Percentiles rank a stretch among this genome's conserved stretches.
phyloP scores from a whole-genome alignment of 441 rosid species.

The Aquilaria agallochum region DNA sequence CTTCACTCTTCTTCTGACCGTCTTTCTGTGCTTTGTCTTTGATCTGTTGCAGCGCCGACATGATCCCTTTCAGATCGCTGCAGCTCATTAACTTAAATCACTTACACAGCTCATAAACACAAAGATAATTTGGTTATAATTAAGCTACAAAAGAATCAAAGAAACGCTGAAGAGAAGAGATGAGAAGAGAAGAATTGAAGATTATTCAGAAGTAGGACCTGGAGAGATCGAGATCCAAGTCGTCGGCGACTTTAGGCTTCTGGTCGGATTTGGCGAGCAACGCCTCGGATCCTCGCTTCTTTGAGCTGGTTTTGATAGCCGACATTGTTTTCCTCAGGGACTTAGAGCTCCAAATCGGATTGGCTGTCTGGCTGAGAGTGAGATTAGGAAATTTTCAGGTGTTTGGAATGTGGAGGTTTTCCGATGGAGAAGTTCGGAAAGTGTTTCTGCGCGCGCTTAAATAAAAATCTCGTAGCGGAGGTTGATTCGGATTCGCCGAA shows the following conservation, averaged over 20 bases:
- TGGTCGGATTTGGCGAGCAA: conserved; percentile 38
- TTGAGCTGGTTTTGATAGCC: conserved; percentile 34
- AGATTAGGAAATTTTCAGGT: not conserved
- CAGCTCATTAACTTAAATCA: conserved; percentile 17
- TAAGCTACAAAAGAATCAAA: not conserved
- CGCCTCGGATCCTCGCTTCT: conserved; percentile 48
- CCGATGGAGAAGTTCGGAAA: no score
- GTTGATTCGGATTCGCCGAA: no score
- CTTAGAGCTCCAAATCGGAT: not conserved
- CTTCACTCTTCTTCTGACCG: conserved; percentile 81
- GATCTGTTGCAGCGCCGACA: conserved; percentile 81
- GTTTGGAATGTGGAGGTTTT: no score
- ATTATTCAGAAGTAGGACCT: conserved; percentile 27
- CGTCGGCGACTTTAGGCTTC: conserved; percentile 38
- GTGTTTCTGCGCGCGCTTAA: no score
- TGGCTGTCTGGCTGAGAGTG: not conserved
- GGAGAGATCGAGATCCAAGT: conserved; percentile 65
- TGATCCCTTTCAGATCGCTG: conserved; percentile 78
- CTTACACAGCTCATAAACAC: conserved; percentile 3
- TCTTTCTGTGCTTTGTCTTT: conserved; percentile 72
- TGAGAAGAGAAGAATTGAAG: not conserved
- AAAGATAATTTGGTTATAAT: no score
- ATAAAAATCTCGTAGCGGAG: no score
- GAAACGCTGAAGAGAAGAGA: not conserved
- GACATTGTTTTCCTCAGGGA: conserved; percentile 31